phyloP scores from a whole-genome alignment of 306 rosid genomes.

The Albizia julibrissin region DNA sequence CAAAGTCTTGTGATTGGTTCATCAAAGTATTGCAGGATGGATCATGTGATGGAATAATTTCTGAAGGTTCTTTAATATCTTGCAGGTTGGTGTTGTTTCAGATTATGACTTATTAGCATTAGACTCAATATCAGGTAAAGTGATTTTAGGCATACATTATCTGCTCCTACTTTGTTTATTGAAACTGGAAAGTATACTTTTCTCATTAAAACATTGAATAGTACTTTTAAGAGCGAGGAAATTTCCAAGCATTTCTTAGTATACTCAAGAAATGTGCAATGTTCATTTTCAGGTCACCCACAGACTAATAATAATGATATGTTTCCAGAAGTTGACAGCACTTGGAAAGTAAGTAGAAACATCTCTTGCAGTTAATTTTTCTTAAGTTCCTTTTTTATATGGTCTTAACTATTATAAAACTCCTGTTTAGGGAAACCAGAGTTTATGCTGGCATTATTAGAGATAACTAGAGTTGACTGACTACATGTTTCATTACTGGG shows the following conservation, averaged over 20 bases:
- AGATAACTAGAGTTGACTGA: not conserved
- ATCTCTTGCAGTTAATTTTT: constrained; percentile 17
- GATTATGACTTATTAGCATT: constrained; percentile 94
- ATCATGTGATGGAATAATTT: constrained; percentile 25
- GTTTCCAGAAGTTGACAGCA: constrained; percentile 94
- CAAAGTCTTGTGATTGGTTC: constrained; percentile 13
- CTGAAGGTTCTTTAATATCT: constrained; percentile 28
- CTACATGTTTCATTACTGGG: not conserved
- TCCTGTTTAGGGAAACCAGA: not conserved
- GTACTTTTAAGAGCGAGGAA: not conserved
- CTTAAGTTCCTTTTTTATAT: constrained; percentile 12
- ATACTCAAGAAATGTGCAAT: constrained; percentile 24
- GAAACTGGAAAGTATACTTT: constrained; percentile 7
- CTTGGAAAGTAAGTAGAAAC: constrained; percentile 77
- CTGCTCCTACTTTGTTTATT: constrained; percentile 21
- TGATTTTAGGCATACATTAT: constrained; percentile 2
- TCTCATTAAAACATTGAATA: constrained; percentile 6
- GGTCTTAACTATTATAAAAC: constrained; percentile 5
- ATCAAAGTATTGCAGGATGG: constrained; percentile 10
- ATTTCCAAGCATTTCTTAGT: constrained; percentile 12
- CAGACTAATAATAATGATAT: constrained; percentile 54
- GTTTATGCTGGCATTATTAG: not conserved
- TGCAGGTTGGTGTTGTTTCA: constrained; percentile 95
- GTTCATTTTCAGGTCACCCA: constrained; percentile 61
- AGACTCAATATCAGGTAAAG: constrained; percentile 87